Base-by-base conservation (phyloP, 164 flowering plant species). In the Stephania japonica region DNA sequence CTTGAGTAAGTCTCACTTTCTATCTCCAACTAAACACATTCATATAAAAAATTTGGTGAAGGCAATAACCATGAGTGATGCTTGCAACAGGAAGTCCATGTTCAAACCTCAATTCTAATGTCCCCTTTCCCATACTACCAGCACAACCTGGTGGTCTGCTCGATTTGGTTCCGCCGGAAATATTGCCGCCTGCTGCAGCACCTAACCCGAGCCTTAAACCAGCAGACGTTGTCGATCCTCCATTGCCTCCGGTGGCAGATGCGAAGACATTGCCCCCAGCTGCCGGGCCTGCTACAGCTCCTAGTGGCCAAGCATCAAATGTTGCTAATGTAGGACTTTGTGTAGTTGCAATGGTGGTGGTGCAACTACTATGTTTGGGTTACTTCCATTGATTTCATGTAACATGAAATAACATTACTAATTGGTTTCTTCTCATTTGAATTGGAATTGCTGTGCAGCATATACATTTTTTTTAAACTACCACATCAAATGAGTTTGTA, bases 211-310 rank as follows among this genome's bases (percentile, higher is more conserved):
- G 81, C 1, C 84, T 94, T 11, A 74, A 80, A 6, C 79, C 73
- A 7, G 73, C 70, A 0, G 88, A 91, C 32, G 73, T 91, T 3
- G 80, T 83, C 6, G 95, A 89, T 61, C 97, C 98, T 65, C 98
- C 98, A 11, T 79, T 93, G 25, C 98, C 98, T 9, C 78, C 88
- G 0, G 84, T 87, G n/a, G 25, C 79, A 9, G 65, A 44, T 4
- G 21, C 2, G 1, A 8, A 65, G 19, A 62, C 25, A 32, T 32
- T 32, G 1, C 63, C 71, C 0, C 62, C 83, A 6, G 65, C 81
- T 7, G 70, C 72, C 10, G 72, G 65, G 38, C 76, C 84, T 24
- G 23, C 81, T 25, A 47, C 69, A 19, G 5, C 8, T 12, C 81
- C 83, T 4, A 68, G 44, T 14, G 78, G 78, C 63, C 72, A 71